phyloP scores from a whole-genome alignment of 768 basidiomycete species.

The Tricholoma flavovirens region DNA sequence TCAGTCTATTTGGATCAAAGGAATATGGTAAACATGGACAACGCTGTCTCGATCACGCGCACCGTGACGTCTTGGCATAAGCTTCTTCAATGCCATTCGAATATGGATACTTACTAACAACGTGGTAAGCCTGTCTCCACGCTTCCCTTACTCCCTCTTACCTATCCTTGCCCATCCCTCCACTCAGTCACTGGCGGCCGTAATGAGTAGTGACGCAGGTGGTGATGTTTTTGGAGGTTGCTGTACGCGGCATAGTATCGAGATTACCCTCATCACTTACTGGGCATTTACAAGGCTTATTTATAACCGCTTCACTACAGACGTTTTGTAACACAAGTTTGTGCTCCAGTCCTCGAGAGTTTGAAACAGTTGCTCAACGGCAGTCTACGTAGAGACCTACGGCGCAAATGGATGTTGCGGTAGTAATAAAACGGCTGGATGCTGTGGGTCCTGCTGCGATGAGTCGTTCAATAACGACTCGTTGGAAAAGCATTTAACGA shows the following conservation, averaged over 20 bases:
- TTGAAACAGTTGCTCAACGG: background rate
- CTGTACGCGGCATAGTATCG: background rate
- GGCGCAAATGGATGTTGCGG: constrained; percentile 28
- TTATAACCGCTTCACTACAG: background rate
- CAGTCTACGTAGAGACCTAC: constrained; percentile 19
- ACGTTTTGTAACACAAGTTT: background rate
- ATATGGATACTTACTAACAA: background rate
- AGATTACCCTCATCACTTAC: background rate
- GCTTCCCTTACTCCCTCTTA: background rate
- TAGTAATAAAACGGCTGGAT: constrained; percentile 28
- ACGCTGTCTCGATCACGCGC: background rate
- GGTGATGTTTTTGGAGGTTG: background rate
- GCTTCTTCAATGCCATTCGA: too few relatives aligned
- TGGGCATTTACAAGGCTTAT: background rate
- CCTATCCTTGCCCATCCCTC: background rate
- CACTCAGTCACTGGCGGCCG: background rate
- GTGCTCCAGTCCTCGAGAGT: background rate
- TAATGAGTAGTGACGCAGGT: background rate
- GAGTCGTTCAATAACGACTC: constrained; percentile 41
- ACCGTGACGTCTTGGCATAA: too few relatives aligned
- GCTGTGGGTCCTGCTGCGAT: constrained; percentile 40
- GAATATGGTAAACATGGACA: background rate
- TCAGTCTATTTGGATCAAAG: background rate
- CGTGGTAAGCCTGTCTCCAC: background rate
- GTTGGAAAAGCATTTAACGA: constrained; percentile 35